A percentile compares a stretch with the other conserved stretches of the same genome.
These are phyloP conservation scores for Ganoderma lingzhi DNA, from an alignment of 1,284 basidiomycete genomes.

Conservation along the genomic window DNA sequence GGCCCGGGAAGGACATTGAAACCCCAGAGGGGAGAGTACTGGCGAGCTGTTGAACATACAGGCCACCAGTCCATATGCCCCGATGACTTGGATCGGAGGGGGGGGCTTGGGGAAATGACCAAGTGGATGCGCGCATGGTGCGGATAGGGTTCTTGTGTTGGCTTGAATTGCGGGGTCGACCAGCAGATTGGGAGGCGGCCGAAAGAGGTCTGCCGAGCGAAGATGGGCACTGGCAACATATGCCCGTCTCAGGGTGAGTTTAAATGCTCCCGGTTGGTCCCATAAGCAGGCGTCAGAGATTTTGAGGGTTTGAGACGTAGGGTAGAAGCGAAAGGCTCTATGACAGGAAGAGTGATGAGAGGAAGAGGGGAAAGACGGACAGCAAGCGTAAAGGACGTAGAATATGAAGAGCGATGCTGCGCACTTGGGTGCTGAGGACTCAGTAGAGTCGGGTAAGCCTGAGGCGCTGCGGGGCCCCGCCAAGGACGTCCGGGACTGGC, in stretches of 20 bases:
- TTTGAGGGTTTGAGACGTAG: not conserved
- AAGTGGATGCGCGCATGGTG: not conserved
- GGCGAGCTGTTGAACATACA: not conserved
- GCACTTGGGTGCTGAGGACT: not conserved
- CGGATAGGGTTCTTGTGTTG: not conserved
- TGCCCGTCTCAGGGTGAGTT: not conserved
- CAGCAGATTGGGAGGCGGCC: not conserved
- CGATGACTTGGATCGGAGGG: not conserved
- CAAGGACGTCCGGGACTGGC: not conserved
- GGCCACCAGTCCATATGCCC: constrained; percentile 1
- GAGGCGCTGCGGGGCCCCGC: not conserved
- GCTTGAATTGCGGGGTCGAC: constrained; percentile 1
- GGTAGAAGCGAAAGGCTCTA: not conserved
- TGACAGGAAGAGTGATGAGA: not conserved
- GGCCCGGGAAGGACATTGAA: not conserved
- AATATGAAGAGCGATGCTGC: not conserved
- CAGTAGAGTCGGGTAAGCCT: not conserved
- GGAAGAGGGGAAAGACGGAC: not conserved
- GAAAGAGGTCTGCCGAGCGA: not conserved
- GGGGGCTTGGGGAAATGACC: not conserved
- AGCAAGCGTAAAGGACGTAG: not conserved
- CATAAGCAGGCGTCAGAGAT: not conserved
- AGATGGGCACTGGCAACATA: not conserved
- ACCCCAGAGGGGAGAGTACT: not conserved
- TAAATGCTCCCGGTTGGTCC: constrained; percentile 2